phyloP scores from a whole-genome alignment of 805 yeast genomes.

The Candida nitratophila region DNA sequence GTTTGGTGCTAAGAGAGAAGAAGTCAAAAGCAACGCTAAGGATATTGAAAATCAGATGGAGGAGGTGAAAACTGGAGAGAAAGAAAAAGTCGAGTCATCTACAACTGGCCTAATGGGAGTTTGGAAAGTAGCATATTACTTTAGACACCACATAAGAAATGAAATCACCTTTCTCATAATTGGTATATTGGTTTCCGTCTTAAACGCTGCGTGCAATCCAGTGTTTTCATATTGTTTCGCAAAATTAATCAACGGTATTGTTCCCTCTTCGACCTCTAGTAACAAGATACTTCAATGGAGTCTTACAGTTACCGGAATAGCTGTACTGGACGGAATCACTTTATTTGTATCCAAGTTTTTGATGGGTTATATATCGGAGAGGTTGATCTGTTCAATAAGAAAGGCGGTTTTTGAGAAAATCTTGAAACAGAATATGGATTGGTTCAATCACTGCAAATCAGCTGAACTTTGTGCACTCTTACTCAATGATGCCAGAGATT shows the following conservation, averaged over 20 bases:
- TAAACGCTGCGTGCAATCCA: constrained; percentile 65
- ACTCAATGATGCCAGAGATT: constrained; percentile 76
- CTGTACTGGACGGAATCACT: constrained; percentile 54
- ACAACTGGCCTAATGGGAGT: constrained; percentile 22
- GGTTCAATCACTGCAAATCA: constrained; percentile 41
- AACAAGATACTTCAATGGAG: constrained; percentile 56
- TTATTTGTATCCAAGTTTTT: constrained; percentile 43
- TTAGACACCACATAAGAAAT: constrained; percentile 15
- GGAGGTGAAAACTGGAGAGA: neutral
- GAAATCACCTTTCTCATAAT: constrained; percentile 7
- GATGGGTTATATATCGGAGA: constrained; percentile 56
- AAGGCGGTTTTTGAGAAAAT: constrained; percentile 39
- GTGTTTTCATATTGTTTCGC: constrained; percentile 75
- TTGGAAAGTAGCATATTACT: constrained; percentile 21
- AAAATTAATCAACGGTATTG: constrained; percentile 55
- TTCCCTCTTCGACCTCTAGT: constrained; percentile 31
- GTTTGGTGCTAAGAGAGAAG: neutral
- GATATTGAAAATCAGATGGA: neutral
- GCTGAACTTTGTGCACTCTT: constrained; percentile 59
- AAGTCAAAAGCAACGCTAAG: neutral
- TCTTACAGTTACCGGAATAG: constrained; percentile 50
- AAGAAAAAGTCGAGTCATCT: constrained; percentile 1
- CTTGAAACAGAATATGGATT: constrained; percentile 42
- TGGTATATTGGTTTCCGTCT: constrained; percentile 48
- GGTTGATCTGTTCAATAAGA: constrained; percentile 56